These are phyloP conservation scores for Fusarium pseudonygamai DNA, from an alignment of 2,329 filamentous ascomycete genomes.

Conservation along the genomic window DNA sequence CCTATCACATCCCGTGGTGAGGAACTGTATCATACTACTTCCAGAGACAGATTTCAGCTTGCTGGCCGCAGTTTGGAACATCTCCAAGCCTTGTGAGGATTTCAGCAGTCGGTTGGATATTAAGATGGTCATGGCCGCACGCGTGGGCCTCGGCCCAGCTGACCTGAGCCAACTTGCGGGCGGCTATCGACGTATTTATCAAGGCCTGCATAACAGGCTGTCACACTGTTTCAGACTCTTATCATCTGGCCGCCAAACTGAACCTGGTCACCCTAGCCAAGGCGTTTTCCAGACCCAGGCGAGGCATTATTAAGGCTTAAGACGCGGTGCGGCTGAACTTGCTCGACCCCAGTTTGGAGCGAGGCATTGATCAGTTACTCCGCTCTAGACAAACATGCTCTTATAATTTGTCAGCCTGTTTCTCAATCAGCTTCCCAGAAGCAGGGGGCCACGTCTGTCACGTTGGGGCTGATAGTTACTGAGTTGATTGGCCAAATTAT, in stretches of 20 bases:
- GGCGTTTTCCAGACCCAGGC: neutral
- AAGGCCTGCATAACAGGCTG: neutral
- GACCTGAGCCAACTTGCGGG: neutral
- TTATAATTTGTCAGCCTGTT: neutral
- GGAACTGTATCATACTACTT: neutral
- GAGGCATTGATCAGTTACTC: neutral
- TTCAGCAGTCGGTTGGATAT: neutral
- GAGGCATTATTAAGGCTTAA: neutral
- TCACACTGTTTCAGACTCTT: neutral
- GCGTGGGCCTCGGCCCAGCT: neutral
- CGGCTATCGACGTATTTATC: neutral
- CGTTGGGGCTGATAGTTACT: neutral
- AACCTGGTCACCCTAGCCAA: neutral
- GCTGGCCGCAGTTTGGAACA: neutral
- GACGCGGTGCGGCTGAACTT: neutral
- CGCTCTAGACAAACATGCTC: neutral
- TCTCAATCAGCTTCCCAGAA: neutral
- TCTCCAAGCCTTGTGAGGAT: neutral
- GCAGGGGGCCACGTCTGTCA: neutral
- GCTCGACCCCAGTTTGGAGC: neutral
- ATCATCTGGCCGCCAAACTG: neutral
- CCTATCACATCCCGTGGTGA: neutral
- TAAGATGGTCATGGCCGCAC: neutral
- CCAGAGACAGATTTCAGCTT: neutral
- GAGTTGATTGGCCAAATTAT: neutral